phyloP scores from a whole-genome alignment of 495 filamentous ascomycete species.

The Patellaria atrata region DNA sequence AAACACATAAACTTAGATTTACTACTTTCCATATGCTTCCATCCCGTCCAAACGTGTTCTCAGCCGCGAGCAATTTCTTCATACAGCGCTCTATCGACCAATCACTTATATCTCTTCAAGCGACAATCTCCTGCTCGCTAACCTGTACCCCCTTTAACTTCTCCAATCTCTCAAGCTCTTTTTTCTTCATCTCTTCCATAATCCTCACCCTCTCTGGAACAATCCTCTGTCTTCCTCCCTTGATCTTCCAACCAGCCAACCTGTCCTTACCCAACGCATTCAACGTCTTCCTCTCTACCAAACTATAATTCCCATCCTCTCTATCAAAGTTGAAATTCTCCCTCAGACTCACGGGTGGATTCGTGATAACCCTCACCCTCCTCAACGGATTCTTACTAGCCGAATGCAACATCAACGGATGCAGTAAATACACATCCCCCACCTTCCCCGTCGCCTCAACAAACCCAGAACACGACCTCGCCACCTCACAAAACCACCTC shows the following conservation, averaged over 20 bases:
- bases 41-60: too few species aligned
- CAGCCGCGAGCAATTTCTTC: too few species aligned
- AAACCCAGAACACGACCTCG: constrained; percentile 35
- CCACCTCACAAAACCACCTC: constrained; percentile 40
- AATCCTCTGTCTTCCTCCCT: constrained; percentile 35
- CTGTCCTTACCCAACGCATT: constrained; percentile 41
- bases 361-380: constrained; percentile 52
- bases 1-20: too few species aligned
- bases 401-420: constrained; percentile 61
- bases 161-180: constrained; percentile 22
- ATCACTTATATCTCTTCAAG: too few species aligned
- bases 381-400: constrained; percentile 46
- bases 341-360: constrained; percentile 46
- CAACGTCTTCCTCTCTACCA: constrained; percentile 58
- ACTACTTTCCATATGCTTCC: too few species aligned
- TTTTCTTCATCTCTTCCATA: constrained; percentile 36
- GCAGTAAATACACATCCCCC: constrained; percentile 56
- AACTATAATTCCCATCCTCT: constrained; percentile 42
- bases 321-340: constrained; percentile 51
- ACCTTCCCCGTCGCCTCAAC: constrained; percentile 49
- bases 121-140: not conserved
- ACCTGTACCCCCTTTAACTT: constrained; percentile 10
- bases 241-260: constrained; percentile 48
- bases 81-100: too few species aligned
- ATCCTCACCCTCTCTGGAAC: constrained; percentile 34